Evolutionary conservation across 768 basidiomycete species (phyloP), one percentile per base, ranked within the genome.

Genomic region (Lentinus tigrinus): DNA sequence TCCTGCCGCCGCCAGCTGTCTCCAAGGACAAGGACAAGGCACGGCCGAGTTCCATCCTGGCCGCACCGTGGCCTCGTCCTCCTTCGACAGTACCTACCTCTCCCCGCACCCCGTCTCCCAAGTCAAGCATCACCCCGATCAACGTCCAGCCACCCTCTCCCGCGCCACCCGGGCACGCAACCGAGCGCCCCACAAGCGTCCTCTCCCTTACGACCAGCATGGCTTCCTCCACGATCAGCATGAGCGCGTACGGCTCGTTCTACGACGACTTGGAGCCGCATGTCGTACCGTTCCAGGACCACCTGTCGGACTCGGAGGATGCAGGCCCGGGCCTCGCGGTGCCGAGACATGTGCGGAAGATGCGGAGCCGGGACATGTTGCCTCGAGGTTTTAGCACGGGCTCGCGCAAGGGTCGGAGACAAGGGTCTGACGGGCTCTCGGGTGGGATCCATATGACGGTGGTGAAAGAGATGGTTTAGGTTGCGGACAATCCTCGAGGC

Each of bases 371-470:
- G 42, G 66, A 67, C 54, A 38, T 52, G 28, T 49, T 67, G 19
- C 50, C 52, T 14, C 34, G 37, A 7, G 31, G 7, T 7, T 31
- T 31, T 2, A 62, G 59, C 57, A 23, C 57, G 40, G 52, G 60
- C 38, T 48, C 52, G 53, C 54, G 60, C 13, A 10, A 40, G 43
- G 52, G 46, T 36, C 58, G 53, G 47, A 52, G 46, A 52, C 43
- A 52, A 44, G 63, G 47, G 53, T 61, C 62, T 37, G 50, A 58
- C 17, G 55, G 42, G 23, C 38, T 47, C 38, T 56, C 52, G 11
- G 68, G 63, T 7, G 68, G 58, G 43, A 64, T 70, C 39, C 68
- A 67, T 53, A 68, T 70, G 69, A 68, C 67, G 24, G 69, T 70
- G 36, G 69, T 70, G 50, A 61, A 65, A 43, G 69, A 70, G 61